Evolutionary conservation across 345 rosid species (phyloP).

Genomic region (Nephelium lappaceum): DNA sequence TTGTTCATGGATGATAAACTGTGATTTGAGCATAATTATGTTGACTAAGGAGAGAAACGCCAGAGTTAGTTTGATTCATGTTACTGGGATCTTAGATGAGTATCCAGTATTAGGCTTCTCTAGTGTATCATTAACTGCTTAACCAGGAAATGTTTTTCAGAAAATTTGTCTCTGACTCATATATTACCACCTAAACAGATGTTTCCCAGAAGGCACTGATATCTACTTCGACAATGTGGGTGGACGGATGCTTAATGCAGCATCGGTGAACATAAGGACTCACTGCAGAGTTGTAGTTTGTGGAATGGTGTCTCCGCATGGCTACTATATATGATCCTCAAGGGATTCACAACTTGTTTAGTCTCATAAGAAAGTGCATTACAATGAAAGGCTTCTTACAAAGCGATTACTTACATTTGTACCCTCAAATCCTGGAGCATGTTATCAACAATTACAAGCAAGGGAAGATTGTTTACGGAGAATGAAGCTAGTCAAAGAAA

Average conservation of each 20-base stretch:
- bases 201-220: slow-evolving; percentile 64
- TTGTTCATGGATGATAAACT: neutral
- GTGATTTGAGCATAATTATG: neutral
- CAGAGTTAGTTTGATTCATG: neutral
- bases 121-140: neutral
- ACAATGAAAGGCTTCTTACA: slow-evolving; percentile 69
- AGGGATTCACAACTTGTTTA: slow-evolving; percentile 54
- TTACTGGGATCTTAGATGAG: neutral
- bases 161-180: neutral
- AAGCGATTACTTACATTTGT: slow-evolving; percentile 58
- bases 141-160: neutral
- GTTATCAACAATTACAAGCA: slow-evolving; percentile 44
- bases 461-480: slow-evolving; percentile 69
- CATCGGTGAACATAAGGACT: slow-evolving; percentile 59
- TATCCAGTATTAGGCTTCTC: neutral
- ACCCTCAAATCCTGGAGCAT: slow-evolving; percentile 49
- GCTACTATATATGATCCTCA: slow-evolving; percentile 36
- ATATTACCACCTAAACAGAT: slow-evolving; percentile 32
- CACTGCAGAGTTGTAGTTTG: slow-evolving; percentile 68
- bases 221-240: slow-evolving; percentile 84
- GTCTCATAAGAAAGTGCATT: slow-evolving; percentile 46
- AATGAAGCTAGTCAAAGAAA: no score
- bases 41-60: neutral
- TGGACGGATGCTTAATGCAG: slow-evolving; percentile 71
- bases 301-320: slow-evolving; percentile 64